Conservation (phyloP, 2,329 filamentous ascomycete species). For the Fusarium sp. region DNA sequence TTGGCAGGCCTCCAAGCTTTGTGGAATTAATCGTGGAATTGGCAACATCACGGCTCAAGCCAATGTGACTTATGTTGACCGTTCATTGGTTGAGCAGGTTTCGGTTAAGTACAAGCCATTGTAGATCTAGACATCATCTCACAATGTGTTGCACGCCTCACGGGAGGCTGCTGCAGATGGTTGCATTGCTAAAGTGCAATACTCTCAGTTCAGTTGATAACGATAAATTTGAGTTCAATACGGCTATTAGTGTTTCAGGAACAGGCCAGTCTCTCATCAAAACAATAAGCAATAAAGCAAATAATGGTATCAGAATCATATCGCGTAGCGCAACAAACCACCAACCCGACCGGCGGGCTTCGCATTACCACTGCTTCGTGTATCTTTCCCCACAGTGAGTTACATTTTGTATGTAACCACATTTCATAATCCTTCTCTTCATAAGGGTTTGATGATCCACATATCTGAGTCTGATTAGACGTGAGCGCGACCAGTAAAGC, state of each 20-base stretch:
- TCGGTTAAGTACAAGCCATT: neutral
- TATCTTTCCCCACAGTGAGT: conserved; percentile 10
- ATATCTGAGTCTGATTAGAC: conserved; percentile 54
- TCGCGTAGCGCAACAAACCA: conserved; percentile 7
- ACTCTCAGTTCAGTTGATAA: conserved; percentile 18
- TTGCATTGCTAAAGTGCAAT: conserved; percentile 18
- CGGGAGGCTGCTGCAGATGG: conserved; percentile 26
- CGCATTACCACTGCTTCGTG: conserved; percentile 3
- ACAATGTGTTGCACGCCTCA: conserved; percentile 8
- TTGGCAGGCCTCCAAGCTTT: conserved; percentile 3
- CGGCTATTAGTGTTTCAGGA: conserved; percentile 24
- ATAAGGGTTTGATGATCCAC: neutral
- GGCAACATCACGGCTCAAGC: too few species aligned
- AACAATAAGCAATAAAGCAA: conserved; percentile 6
- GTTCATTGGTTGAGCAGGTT: conserved; percentile 17
- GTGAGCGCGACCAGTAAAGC: conserved; percentile 71
- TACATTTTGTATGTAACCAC: conserved; percentile 14
- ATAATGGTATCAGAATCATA: conserved; percentile 21
- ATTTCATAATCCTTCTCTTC: conserved; percentile 10
- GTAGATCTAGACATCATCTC: conserved; percentile 6
- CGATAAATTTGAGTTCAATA: conserved; percentile 25
- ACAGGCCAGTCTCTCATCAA: conserved; percentile 12
- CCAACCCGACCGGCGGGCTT: conserved; percentile 35
- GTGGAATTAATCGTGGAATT: neutral
- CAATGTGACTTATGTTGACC: conserved; percentile 2